phyloP scores from a whole-genome alignment of 2,329 filamentous ascomycete genomes.

The Diplodia scrobiculata region DNA sequence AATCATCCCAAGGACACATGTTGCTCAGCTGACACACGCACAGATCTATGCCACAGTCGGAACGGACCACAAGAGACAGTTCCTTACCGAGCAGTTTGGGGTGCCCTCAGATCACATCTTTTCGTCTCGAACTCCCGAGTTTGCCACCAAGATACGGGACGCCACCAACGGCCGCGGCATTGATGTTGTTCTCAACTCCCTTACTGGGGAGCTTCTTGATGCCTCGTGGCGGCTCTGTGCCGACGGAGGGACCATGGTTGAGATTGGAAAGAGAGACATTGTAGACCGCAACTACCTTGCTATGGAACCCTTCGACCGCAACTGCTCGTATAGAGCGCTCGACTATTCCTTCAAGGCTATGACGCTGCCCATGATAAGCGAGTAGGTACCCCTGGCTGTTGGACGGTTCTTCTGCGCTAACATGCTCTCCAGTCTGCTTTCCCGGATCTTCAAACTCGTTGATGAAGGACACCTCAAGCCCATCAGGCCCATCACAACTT shows the following conservation, averaged over 20 bases:
- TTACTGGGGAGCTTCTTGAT: conserved; percentile 33
- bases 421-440: conserved; percentile 6
- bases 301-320: conserved; percentile 35
- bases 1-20: neutral
- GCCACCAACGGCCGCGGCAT: conserved; percentile 37
- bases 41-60: conserved; percentile 38
- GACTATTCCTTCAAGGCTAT: conserved; percentile 24
- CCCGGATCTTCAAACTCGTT: conserved; percentile 5
- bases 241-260: conserved; percentile 39
- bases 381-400: too few species aligned
- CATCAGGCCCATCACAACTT: conserved; percentile 33
- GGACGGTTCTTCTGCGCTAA: neutral
- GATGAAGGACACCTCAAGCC: conserved; percentile 36
- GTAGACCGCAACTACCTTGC: conserved; percentile 20
- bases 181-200: conserved; percentile 39
- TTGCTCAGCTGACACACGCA: neutral
- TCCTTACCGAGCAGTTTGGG: conserved; percentile 32
- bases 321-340: conserved; percentile 10
- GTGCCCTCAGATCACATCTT: conserved; percentile 42
- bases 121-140: conserved; percentile 32
- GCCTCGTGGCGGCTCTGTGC: conserved; percentile 35
- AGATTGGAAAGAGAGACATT: conserved; percentile 37
- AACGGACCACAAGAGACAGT: conserved; percentile 32
- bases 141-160: conserved; percentile 29
- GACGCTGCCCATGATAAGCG: neutral